Percentiles rank a stretch among this genome's conserved stretches.
phyloP scores from a whole-genome alignment of 2,329 filamentous ascomycete species.

The Aspergillus awamori region DNA sequence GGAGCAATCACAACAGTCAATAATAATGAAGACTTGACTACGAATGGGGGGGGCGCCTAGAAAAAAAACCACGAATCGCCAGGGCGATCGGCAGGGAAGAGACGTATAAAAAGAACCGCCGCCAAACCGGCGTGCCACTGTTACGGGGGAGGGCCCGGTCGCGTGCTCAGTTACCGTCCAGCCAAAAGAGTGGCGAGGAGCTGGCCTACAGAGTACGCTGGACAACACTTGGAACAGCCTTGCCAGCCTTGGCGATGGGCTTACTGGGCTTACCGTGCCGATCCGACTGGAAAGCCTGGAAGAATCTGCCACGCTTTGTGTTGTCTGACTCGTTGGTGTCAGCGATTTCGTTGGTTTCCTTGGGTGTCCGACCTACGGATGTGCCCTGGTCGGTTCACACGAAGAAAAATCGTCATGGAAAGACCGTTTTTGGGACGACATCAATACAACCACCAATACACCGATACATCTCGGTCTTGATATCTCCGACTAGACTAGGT shows the following conservation, averaged over 20 bases:
- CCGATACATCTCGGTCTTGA: too few relatives aligned
- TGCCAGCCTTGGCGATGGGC: constrained; percentile 10
- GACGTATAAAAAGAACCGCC: constrained; percentile 5
- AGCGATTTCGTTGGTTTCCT: not conserved
- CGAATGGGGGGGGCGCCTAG: not conserved
- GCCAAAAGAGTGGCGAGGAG: not conserved
- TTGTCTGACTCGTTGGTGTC: not conserved
- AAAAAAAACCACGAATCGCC: constrained; percentile 5
- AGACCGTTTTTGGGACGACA: too few relatives aligned
- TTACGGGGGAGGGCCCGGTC: not conserved
- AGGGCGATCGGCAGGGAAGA: constrained; percentile 9
- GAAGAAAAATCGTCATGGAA: too few relatives aligned
- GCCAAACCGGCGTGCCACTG: not conserved
- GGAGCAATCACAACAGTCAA: not conserved
- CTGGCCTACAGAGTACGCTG: not conserved
- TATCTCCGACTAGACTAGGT: too few relatives aligned
- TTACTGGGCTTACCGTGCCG: constrained; percentile 7
- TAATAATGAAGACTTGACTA: not conserved
- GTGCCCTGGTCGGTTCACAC: not conserved
- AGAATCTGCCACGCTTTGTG: not conserved
- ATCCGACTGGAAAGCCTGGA: constrained; percentile 2
- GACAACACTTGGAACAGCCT: constrained; percentile 3
- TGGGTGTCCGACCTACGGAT: not conserved
- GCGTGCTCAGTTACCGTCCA: constrained; percentile 10
- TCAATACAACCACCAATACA: too few relatives aligned